A percentile compares a stretch with the other conserved stretches of the same genome.
Evolutionary conservation across 2,329 filamentous ascomycete species (phyloP).

Genomic region (Pseudogymnoascus destructans): DNA sequence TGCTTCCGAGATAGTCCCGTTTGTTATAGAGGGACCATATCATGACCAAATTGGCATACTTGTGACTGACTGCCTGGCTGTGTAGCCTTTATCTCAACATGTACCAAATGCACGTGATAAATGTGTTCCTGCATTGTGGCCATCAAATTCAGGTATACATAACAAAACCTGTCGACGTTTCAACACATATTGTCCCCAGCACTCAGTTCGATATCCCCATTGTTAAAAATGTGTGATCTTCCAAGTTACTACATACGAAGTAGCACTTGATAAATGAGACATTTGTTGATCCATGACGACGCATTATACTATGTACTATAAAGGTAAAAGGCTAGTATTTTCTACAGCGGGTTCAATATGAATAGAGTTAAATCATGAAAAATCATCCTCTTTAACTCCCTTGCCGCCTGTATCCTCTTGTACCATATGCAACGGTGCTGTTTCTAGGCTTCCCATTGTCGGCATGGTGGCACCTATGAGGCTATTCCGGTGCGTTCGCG

Average conservation of each 20-base stretch:
- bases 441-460: conserved; percentile 33
- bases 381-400: conserved; percentile 11
- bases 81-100: background rate
- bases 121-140: background rate
- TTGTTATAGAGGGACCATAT: background rate
- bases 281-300: background rate
- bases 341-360: background rate
- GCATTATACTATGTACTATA: conserved; percentile 3
- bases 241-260: background rate
- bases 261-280: background rate
- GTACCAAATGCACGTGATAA: background rate
- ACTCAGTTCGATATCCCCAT: background rate
- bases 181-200: background rate
- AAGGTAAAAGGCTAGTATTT: background rate
- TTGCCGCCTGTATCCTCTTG: background rate
- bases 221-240: background rate
- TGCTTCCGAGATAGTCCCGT: background rate
- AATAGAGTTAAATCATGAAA: conserved; percentile 7
- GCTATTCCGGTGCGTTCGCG: conserved; percentile 41
- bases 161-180: background rate
- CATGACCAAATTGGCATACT: background rate
- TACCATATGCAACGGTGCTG: conserved; percentile 32
- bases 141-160: background rate
- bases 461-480: conserved; percentile 35
- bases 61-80: background rate